These are phyloP conservation scores for Zopfochytrium polystomum DNA, from an alignment of 371 early-diverging fungal species.

Conservation along the genomic window DNA sequence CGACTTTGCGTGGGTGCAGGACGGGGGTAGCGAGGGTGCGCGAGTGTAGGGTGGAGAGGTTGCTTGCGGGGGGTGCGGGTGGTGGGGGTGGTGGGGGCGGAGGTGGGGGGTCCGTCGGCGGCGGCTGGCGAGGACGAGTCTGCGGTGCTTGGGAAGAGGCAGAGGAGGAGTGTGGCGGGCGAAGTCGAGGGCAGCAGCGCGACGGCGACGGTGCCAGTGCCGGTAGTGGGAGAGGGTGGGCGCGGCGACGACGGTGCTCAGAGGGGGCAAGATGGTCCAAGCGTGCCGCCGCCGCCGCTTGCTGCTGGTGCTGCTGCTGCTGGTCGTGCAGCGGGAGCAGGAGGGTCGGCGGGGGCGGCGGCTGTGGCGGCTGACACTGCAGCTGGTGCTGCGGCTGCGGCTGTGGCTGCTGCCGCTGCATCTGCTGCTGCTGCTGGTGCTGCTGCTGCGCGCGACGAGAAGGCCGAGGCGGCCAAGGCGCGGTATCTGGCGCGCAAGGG, in stretches of 20 bases:
- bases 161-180: slow-evolving; percentile 6
- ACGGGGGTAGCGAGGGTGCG: slow-evolving; percentile 15
- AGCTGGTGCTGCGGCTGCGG: background rate
- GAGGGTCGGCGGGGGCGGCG: background rate
- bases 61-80: slow-evolving; percentile 7
- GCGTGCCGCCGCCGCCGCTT: background rate
- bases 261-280: background rate
- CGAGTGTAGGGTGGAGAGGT: slow-evolving; percentile 12
- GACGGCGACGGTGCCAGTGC: background rate
- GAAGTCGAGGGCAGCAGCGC: slow-evolving; percentile 1
- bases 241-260: background rate
- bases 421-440: background rate
- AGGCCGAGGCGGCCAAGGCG: slow-evolving; percentile 14
- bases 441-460: slow-evolving; percentile 10
- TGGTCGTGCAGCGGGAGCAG: background rate
- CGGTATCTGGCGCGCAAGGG: slow-evolving; percentile 23
- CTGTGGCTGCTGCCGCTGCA: background rate
- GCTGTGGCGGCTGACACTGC: background rate
- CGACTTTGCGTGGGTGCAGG: slow-evolving; percentile 41
- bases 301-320: background rate
- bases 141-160: slow-evolving; percentile 4
- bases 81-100: no score
- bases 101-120: background rate
- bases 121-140: background rate
- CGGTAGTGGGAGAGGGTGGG: slow-evolving; percentile 10